Percentiles rank a stretch among this genome's conserved stretches.
Conservation (phyloP, 164 flowering plant species). For the Magnolia sinica region DNA sequence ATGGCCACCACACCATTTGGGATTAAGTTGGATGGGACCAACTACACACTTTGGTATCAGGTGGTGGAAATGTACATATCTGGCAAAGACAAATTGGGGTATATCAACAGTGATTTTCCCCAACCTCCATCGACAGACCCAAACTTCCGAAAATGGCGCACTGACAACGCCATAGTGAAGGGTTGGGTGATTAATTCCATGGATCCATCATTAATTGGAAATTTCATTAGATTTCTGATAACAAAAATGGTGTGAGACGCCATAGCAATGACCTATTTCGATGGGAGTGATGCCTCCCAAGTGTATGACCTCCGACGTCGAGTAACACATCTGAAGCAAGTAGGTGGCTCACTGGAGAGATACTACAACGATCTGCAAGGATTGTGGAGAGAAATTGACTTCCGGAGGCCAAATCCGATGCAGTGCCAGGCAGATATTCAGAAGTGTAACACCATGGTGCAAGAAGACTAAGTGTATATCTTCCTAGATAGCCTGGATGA, state of each 20-base stretch:
- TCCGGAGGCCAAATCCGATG: neutral
- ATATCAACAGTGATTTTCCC: neutral
- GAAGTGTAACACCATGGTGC: neutral
- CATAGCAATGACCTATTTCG: neutral
- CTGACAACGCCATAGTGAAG: neutral
- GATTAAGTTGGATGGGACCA: neutral
- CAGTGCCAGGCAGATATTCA: neutral
- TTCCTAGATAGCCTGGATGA: neutral
- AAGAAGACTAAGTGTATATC: neutral
- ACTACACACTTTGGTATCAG: neutral
- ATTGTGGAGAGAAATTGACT: too few species aligned
- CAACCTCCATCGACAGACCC: neutral
- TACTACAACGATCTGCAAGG: too few species aligned
- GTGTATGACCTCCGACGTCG: neutral
- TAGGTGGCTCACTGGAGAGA: neutral
- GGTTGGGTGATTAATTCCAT: conserved; percentile 6
- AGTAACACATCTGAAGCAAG: neutral
- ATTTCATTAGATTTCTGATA: conserved; percentile 2
- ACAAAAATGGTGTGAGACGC: conserved; percentile 1
- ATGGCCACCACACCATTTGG: neutral
- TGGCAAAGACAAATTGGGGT: neutral
- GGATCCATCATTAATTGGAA: conserved; percentile 1
- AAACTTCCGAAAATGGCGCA: neutral
- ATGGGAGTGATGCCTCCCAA: neutral
- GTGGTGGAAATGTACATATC: neutral